These are phyloP conservation scores for Trichoderma semiorbis DNA, from an alignment of 2,329 filamentous ascomycete species.

Conservation along the genomic window DNA sequence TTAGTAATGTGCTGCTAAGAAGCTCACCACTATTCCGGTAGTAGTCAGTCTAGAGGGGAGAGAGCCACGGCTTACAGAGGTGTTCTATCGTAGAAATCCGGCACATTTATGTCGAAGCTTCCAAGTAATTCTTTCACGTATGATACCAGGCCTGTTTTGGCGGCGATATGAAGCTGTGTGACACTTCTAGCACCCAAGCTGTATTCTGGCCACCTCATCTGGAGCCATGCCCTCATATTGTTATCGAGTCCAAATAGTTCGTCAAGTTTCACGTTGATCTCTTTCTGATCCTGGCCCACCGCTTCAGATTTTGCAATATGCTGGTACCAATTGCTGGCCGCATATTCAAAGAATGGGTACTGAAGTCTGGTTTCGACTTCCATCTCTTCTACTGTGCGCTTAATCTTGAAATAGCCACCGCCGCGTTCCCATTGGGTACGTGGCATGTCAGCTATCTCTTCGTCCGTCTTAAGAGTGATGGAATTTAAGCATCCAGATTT, in stretches of 20 bases:
- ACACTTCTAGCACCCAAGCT: neutral
- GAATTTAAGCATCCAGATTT: constrained; percentile 20
- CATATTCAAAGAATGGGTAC: constrained; percentile 31
- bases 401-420: neutral
- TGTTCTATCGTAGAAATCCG: constrained; percentile 20
- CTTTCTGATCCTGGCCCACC: constrained; percentile 20
- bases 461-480: neutral
- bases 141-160: constrained; percentile 20
- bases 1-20: neutral
- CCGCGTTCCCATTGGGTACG: neutral
- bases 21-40: neutral
- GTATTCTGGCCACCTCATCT: constrained; percentile 15
- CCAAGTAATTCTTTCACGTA: constrained; percentile 23
- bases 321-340: constrained; percentile 29
- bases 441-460: neutral
- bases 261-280: constrained; percentile 12
- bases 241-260: constrained; percentile 17
- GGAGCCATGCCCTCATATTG: constrained; percentile 19
- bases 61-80: constrained; percentile 22
- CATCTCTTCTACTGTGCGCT: neutral
- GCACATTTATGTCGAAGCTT: constrained; percentile 18
- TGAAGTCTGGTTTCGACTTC: constrained; percentile 16
- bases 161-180: constrained; percentile 22
- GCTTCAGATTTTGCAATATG: constrained; percentile 26
- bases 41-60: neutral